Percentiles rank a stretch among this genome's conserved stretches.
Evolutionary conservation across 2,329 filamentous ascomycete genomes (phyloP).

Genomic region (Paramyrothecium roridum): DNA sequence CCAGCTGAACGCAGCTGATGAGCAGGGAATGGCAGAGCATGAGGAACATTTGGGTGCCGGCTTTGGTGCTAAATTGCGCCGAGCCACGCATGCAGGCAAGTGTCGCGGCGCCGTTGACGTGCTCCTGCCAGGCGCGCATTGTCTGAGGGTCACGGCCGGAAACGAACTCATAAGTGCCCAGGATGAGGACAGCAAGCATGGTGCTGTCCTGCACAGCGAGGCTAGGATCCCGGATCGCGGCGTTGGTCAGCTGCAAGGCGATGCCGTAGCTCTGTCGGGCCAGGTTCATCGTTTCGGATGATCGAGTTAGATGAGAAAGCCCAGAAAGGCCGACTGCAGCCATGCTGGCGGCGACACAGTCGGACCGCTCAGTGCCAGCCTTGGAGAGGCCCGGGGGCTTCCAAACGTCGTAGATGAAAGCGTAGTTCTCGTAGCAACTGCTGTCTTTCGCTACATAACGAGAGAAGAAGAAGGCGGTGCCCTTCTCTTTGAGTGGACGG

Average conservation of each 20-base stretch:
- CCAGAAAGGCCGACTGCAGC: slow-evolving; percentile 52
- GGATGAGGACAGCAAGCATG: slow-evolving; percentile 49
- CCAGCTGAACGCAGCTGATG: slow-evolving; percentile 49
- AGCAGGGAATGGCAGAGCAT: slow-evolving; percentile 50
- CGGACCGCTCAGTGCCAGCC: slow-evolving; percentile 27
- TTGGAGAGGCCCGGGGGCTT: slow-evolving; percentile 32
- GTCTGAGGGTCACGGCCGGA: slow-evolving; percentile 43
- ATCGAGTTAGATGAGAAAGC: slow-evolving; percentile 42
- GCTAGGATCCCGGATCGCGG: slow-evolving; percentile 40
- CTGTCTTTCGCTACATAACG: slow-evolving; percentile 46
- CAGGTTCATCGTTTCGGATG: slow-evolving; percentile 38
- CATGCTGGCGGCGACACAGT: slow-evolving; percentile 49
- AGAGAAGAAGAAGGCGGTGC: slow-evolving; percentile 48
- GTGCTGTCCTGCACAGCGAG: slow-evolving; percentile 46
- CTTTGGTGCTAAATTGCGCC: slow-evolving; percentile 40
- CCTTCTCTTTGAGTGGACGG: slow-evolving; percentile 36
- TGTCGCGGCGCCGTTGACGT: slow-evolving; percentile 49
- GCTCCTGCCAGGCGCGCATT: slow-evolving; percentile 48
- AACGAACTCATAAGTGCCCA: slow-evolving; percentile 53
- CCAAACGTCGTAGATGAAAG: slow-evolving; percentile 52
- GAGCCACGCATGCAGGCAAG: slow-evolving; percentile 47
- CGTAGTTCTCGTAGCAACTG: slow-evolving; percentile 46
- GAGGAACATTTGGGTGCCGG: slow-evolving; percentile 49
- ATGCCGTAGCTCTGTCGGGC: slow-evolving; percentile 49
- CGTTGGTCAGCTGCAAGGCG: slow-evolving; percentile 48